Conservation (phyloP, 306 rosid species). For the Castanea mollissima region DNA sequence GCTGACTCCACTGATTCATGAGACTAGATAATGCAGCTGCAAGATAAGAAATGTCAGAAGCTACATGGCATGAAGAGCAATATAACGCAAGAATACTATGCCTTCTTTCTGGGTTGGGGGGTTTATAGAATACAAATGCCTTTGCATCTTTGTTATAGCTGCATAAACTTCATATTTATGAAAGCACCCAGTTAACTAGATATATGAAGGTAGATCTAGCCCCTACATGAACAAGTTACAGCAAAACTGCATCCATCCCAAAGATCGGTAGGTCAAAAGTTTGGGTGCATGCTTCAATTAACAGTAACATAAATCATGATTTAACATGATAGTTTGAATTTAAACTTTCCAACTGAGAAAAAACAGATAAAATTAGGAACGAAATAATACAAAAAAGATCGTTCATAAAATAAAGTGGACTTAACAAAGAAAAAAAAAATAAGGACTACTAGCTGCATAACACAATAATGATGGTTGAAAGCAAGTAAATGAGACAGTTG, state of each 20-base stretch:
- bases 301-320: background rate
- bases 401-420: background rate
- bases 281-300: background rate
- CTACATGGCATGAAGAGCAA: background rate
- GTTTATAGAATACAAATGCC: background rate
- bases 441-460: background rate
- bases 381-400: background rate
- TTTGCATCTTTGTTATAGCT: background rate
- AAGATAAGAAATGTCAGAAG: background rate
- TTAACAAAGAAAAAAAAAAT: background rate
- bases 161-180: background rate
- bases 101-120: too few species aligned
- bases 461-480: background rate
- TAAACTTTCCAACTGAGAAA: background rate
- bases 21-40: conserved; percentile 5
- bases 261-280: too few species aligned
- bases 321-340: background rate
- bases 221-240: background rate
- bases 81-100: too few species aligned
- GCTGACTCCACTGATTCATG: background rate
- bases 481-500: background rate
- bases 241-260: background rate
- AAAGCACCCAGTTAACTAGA: background rate
- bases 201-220: background rate
- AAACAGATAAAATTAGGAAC: background rate